phyloP scores from a whole-genome alignment of 106 monocot species.

The Dioscorea alata region DNA sequence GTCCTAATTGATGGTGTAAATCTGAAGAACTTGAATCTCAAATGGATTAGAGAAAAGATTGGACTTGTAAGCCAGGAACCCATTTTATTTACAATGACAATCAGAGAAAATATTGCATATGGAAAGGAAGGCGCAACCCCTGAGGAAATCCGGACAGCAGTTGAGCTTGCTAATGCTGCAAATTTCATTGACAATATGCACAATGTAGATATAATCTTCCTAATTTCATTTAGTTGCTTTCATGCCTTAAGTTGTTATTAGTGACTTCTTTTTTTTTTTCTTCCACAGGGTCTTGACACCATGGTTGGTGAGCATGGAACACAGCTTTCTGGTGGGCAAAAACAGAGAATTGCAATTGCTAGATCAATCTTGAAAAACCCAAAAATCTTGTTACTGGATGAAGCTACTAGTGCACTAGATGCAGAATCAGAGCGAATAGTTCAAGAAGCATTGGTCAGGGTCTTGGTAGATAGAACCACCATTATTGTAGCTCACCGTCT shows the following conservation, averaged over 20 bases:
- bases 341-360: constrained; percentile 81
- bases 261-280: neutral
- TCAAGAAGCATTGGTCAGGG: constrained; percentile 65
- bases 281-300: constrained; percentile 60
- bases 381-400: constrained; percentile 72
- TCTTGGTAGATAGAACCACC: constrained; percentile 71
- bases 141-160: constrained; percentile 51
- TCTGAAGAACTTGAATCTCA: constrained; percentile 44
- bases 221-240: neutral
- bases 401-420: constrained; percentile 84
- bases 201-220: constrained; percentile 14
- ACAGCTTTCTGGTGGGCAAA: constrained; percentile 61
- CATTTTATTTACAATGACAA: constrained; percentile 51
- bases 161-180: constrained; percentile 73
- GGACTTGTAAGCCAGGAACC: constrained; percentile 90
- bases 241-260: neutral
- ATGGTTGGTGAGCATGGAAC: constrained; percentile 81
- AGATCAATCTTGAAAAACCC: constrained; percentile 79
- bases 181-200: constrained; percentile 81
- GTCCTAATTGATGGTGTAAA: constrained; percentile 63
- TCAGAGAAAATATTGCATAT: constrained; percentile 67
- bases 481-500: constrained; percentile 80
- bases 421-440: constrained; percentile 74
- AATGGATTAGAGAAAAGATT: constrained; percentile 60
- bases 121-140: constrained; percentile 50